A percentile compares a stretch with the other conserved stretches of the same genome.
These are phyloP conservation scores for Boletus sp. DNA, from an alignment of 1,284 basidiomycete species.

Conservation along the genomic window DNA sequence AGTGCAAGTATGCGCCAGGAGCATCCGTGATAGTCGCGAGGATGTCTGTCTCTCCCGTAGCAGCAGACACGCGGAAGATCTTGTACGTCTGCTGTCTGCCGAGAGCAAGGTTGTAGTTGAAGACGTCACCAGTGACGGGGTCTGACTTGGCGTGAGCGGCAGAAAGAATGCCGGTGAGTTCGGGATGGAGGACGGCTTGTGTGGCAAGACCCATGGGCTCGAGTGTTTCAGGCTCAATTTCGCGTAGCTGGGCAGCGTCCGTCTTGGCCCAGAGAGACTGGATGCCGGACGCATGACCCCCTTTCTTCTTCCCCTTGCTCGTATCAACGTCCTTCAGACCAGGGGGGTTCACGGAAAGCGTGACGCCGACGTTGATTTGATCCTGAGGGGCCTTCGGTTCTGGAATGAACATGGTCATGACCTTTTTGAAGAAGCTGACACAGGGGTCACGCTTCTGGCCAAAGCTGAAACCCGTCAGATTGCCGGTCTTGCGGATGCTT, in stretches of 20 bases:
- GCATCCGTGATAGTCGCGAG: slow-evolving; percentile 37
- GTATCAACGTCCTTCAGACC: slow-evolving; percentile 20
- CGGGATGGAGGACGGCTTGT: slow-evolving; percentile 31
- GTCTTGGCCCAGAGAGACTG: slow-evolving; percentile 35
- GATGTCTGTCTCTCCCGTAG: slow-evolving; percentile 31
- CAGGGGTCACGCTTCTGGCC: slow-evolving; percentile 33
- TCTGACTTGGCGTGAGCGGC: slow-evolving; percentile 39
- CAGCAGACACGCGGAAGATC: slow-evolving; percentile 33
- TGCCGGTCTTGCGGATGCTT: slow-evolving; percentile 25
- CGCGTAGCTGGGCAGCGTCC: slow-evolving; percentile 25
- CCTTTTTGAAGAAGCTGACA: slow-evolving; percentile 30
- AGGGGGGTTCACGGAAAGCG: slow-evolving; percentile 31
- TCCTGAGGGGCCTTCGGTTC: slow-evolving; percentile 1
- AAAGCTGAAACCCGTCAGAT: slow-evolving; percentile 18
- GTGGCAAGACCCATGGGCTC: slow-evolving; percentile 30
- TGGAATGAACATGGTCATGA: slow-evolving; percentile 31
- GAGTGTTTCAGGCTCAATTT: slow-evolving; percentile 36
- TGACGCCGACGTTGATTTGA: slow-evolving; percentile 26
- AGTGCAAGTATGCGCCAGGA: slow-evolving; percentile 36
- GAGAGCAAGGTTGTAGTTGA: slow-evolving; percentile 34
- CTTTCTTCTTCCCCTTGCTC: slow-evolving; percentile 17
- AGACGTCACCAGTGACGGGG: slow-evolving; percentile 33
- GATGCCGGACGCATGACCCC: slow-evolving; percentile 26
- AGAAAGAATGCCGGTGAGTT: slow-evolving; percentile 33
- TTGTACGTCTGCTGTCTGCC: slow-evolving; percentile 27